Evolutionary conservation across 306 rosid genomes (phyloP).

Genomic region (Trifolium pratense): DNA sequence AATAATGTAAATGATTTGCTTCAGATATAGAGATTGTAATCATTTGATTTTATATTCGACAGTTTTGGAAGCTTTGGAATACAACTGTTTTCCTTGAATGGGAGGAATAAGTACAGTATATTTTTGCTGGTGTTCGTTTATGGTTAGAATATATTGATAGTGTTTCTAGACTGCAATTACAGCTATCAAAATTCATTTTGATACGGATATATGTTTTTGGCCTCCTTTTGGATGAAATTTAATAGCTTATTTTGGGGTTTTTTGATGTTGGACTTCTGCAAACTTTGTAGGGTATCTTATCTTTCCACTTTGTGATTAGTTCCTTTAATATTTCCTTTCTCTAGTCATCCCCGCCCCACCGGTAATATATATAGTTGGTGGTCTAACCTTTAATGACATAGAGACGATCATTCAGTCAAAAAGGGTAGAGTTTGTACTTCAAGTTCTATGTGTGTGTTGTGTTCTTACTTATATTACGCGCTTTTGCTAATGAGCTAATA

Average conservation of each 20-base stretch:
- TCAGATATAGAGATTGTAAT: neutral
- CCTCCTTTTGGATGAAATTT: neutral
- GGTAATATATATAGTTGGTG: slow-evolving; percentile 1
- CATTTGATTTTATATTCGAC: neutral
- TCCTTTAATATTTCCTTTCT: neutral
- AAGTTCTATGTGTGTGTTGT: slow-evolving; percentile 1
- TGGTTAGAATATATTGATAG: neutral
- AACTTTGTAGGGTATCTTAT: slow-evolving; percentile 12
- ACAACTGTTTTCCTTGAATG: slow-evolving; percentile 3
- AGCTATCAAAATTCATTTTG: neutral
- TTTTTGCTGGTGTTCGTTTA: neutral
- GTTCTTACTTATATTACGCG: slow-evolving; percentile 14
- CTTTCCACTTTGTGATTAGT: slow-evolving; percentile 14
- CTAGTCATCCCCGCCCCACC: neutral
- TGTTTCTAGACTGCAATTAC: slow-evolving; percentile 21
- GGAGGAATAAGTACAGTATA: slow-evolving; percentile 14
- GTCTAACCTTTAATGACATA: slow-evolving; percentile 6
- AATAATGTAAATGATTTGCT: slow-evolving; percentile 11
- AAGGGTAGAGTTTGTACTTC: slow-evolving; percentile 10
- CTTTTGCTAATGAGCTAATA: slow-evolving; percentile 26
- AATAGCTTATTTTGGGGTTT: neutral
- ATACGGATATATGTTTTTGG: neutral
- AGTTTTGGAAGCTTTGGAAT: slow-evolving; percentile 19
- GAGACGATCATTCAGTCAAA: neutral
- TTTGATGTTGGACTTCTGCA: slow-evolving; percentile 4